A percentile compares a stretch with the other conserved stretches of the same genome.
phyloP scores from a whole-genome alignment of 495 filamentous ascomycete species.

The Neurospora sp. region DNA sequence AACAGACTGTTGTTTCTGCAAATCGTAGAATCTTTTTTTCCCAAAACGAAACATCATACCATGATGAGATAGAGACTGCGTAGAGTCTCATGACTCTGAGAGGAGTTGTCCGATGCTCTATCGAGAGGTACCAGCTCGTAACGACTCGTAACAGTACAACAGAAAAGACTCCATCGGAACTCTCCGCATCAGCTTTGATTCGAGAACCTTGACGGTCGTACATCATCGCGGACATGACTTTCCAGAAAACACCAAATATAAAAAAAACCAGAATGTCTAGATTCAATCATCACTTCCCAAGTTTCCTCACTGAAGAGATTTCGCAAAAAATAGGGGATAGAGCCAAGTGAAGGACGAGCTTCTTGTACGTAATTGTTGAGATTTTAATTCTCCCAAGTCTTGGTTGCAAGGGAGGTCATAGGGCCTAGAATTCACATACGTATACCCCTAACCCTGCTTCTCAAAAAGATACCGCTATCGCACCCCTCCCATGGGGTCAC shows the following conservation, averaged over 20 bases:
- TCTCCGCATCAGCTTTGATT: neutral
- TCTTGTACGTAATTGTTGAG: neutral
- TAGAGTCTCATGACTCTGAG: neutral
- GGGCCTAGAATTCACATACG: neutral
- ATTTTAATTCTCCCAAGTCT: neutral
- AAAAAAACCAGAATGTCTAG: neutral
- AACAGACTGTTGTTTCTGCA: neutral
- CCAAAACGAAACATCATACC: neutral
- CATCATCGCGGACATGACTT: neutral
- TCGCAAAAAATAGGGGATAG: neutral
- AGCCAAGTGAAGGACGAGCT: neutral
- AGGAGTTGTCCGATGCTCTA: neutral
- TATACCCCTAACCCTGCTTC: neutral
- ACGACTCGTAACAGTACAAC: neutral
- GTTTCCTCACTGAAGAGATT: neutral
- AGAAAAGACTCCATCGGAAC: neutral
- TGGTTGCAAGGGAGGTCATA: neutral
- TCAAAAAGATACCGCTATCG: neutral
- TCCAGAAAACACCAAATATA: neutral
- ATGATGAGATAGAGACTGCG: neutral
- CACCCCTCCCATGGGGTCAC: neutral
- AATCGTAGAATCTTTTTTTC: neutral
- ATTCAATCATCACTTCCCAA: neutral
- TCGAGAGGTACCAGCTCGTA: neutral
- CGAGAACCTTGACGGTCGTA: neutral